Evolutionary conservation across 352 stramenopile species (phyloP), one percentile per base, ranked within the genome.

Genomic region (Phytophthora kernoviae): DNA sequence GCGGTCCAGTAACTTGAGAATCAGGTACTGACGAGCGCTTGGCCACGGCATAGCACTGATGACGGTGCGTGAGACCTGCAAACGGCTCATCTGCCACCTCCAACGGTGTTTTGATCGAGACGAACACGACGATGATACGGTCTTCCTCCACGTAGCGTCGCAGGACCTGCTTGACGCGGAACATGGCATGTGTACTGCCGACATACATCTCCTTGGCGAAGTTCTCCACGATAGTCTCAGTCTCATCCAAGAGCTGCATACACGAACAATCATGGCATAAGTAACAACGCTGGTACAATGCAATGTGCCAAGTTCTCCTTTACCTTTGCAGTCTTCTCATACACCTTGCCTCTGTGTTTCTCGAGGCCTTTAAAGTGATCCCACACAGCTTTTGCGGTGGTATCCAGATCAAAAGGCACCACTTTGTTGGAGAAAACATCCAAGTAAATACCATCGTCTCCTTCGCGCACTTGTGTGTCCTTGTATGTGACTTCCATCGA

Each of bases 401-500:
- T 57, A 11, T 74, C 59, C 37, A 77, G 24, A 41, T 70, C 73
- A 20, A 82, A 82, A 44, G 73, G 73, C 18, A 82, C 36, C 22
- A 78, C 54, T 52, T 77, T 79, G 56, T 64, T 78, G 11, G 54
- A 73, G 34, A 78, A 70, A 34, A 82, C 66, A 22, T 82, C 67
- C 26, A 82, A 27, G 30, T 69, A 59, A 54, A 79, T 70, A 2
- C 58, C 50, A 44, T 70, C 57, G 20, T 62, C 56, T 34, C 61
- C 58, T 30, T 77, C 69, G 10, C 60, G 58, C 7, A 74, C 57
- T 62, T 72, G 57, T 20, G 60, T 72, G 34, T 69, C 70, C 17
- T 71, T 62, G 20, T 72, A 63, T 21, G 56, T 58, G 20, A 73
- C 45, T 24, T 80, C 65, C 26, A 54, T 68, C 5, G 49, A 58